Base-by-base conservation (phyloP, 2,329 filamentous ascomycete species). In the Ceratocystiopsis minuta region DNA sequence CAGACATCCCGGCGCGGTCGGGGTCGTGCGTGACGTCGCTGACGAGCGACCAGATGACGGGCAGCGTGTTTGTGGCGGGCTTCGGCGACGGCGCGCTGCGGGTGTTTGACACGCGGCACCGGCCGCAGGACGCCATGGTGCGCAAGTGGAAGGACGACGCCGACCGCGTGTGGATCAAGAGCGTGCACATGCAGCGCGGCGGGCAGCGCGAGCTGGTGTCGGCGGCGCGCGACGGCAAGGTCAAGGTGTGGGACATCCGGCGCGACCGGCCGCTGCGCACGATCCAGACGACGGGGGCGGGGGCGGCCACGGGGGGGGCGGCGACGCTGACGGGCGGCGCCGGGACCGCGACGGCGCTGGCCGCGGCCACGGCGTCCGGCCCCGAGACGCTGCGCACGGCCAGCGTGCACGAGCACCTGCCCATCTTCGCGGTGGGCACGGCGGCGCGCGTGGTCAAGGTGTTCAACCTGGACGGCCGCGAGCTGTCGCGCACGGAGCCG, bases 11-110 rank as follows among this genome's bases (percentile, higher is more conserved):
- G 32, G 90, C 90, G 12, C 79, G 90, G 32, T 95, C 88, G 1
- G 86, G 86, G 32, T 93, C 86, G 15, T 96, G 88, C 58, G 90
- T 98, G 47, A 98, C 90, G 5, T 92, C 86, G 10, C 64, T 98
- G 48, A 96, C 90, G 3, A 94, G 86, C 15, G 90, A 98, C 59
- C 90, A 96, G 66, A 93, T 98, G 60, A 93, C 92, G 41, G 90
- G 90, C 36, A 87, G 95, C 54, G 77, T 95, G 37, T 95, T 98
- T 53, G 82, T 94, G 12, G 90, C 90, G 35, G 90, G 90, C 3
- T 98, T 96, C 53, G 90, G 90, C 16, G 92, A 98, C 53, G 90
- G 90, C 32, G 87, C 86, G 1, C 79, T 98, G 36, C 75, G 90
- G 41, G 86, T 95, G 5, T 98, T 95, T 55, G 90, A 98, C 58